A percentile compares a stretch with the other conserved stretches of the same genome.
These are phyloP conservation scores for Cladosporium cucumerinum DNA, from an alignment of 2,329 filamentous ascomycete genomes.

Conservation along the genomic window DNA sequence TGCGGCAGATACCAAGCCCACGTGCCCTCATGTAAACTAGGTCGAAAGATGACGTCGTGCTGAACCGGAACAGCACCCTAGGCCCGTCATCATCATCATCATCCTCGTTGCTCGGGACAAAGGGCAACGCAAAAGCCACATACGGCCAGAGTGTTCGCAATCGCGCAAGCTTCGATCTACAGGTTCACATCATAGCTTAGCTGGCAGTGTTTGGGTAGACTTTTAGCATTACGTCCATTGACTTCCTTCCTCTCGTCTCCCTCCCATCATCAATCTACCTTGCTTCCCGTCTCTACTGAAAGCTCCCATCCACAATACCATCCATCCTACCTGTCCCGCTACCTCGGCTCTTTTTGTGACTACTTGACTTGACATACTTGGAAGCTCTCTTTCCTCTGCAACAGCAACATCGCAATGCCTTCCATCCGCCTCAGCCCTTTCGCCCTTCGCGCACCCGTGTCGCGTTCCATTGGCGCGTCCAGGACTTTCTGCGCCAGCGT, in stretches of 20 bases:
- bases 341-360: not conserved
- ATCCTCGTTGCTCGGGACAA: not conserved
- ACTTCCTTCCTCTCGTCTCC: slow-evolving; percentile 2
- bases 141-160: not conserved
- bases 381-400: not conserved
- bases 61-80: not conserved
- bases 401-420: slow-evolving; percentile 10
- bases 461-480: slow-evolving; percentile 19
- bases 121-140: not conserved
- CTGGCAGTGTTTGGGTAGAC: not conserved
- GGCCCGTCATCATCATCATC: not conserved
- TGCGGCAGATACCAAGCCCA: not conserved
- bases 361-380: not conserved
- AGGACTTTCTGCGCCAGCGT: slow-evolving; percentile 38
- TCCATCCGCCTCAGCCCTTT: slow-evolving; percentile 26
- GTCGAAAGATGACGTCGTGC: slow-evolving; percentile 1
- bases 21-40: not conserved
- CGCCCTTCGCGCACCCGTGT: slow-evolving; percentile 23
- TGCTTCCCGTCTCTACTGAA: slow-evolving; percentile 8
- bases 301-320: not conserved
- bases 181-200: slow-evolving; percentile 6
- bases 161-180: slow-evolving; percentile 4
- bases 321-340: not conserved
- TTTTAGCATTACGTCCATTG: slow-evolving; percentile 9
- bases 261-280: slow-evolving; percentile 7